Conservation (phyloP, 441 rosid genomes). For the Euphorbia corollata region DNA sequence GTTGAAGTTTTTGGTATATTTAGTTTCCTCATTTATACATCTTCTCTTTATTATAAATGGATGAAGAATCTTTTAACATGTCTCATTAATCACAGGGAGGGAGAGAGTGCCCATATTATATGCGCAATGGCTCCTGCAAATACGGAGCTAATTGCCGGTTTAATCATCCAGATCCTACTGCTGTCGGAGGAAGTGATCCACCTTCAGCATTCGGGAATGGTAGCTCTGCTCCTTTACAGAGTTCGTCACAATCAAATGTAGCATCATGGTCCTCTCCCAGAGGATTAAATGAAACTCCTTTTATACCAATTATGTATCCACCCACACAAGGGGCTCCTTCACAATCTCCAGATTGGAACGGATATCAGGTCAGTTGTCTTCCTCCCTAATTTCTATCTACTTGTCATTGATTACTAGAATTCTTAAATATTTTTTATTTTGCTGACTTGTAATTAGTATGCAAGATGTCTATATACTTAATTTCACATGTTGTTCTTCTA, state of each 20-base stretch:
- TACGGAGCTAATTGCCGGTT: conserved; percentile 74
- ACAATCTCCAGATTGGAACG: conserved; percentile 64
- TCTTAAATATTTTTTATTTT: background rate
- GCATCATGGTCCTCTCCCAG: conserved; percentile 66
- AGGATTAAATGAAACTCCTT: conserved; percentile 45
- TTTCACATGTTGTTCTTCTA: background rate
- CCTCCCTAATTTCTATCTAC: background rate
- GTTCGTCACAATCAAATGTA: conserved; percentile 41
- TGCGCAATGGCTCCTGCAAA: conserved; percentile 95
- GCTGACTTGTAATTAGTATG: background rate
- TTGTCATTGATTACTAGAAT: background rate
- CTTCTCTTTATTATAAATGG: conserved; percentile 5
- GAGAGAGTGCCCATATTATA: conserved; percentile 79
- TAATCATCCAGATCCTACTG: conserved; percentile 85
- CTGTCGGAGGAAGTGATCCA: conserved; percentile 42
- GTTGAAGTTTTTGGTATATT: background rate
- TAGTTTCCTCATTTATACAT: background rate
- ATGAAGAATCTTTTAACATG: conserved; percentile 7
- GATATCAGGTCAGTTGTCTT: conserved; percentile 54
- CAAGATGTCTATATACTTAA: background rate
- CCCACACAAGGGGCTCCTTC: conserved; percentile 52
- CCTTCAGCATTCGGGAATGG: conserved; percentile 45
- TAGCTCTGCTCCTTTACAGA: conserved; percentile 43
- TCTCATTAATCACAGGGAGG: conserved; percentile 47
- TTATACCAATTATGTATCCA: conserved; percentile 50